Conservation (phyloP, 495 filamentous ascomycete genomes). For the Aspergillus steynii region DNA sequence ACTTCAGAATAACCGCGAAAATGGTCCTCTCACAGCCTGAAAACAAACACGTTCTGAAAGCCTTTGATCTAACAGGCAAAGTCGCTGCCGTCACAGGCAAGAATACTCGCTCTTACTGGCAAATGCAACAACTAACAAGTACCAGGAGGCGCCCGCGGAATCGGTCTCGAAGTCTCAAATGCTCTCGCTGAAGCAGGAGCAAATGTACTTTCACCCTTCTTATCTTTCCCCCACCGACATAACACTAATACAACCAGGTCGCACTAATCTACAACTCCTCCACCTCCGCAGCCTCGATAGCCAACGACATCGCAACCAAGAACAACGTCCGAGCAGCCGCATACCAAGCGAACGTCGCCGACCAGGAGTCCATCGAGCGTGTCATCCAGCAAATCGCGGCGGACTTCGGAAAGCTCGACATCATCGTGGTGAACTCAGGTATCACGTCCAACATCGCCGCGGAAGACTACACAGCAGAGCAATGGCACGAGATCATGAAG, state of each 20-base stretch:
- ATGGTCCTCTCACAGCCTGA: constrained; percentile 43
- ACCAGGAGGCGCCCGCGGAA: constrained; percentile 71
- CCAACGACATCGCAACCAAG: constrained; percentile 68
- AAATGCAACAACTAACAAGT: neutral
- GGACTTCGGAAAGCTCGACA: constrained; percentile 71
- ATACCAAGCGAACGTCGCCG: constrained; percentile 67
- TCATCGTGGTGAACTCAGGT: constrained; percentile 77
- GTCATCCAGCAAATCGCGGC: constrained; percentile 55
- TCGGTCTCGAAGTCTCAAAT: constrained; percentile 72
- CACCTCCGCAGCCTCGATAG: constrained; percentile 62
- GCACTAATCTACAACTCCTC: constrained; percentile 57
- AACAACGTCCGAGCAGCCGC: constrained; percentile 67
- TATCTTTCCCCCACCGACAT: neutral
- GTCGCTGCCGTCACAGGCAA: constrained; percentile 37
- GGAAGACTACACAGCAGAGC: constrained; percentile 35
- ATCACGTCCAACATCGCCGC: constrained; percentile 50
- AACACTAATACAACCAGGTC: constrained; percentile 42
- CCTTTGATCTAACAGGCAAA: constrained; percentile 39
- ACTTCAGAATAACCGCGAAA: constrained; percentile 7
- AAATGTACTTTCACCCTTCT: constrained; percentile 39
- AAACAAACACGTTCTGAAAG: constrained; percentile 38
- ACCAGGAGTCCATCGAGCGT: constrained; percentile 53
- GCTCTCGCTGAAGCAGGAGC: constrained; percentile 78
- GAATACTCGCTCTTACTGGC: neutral
- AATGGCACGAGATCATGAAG: constrained; percentile 44